These are phyloP conservation scores for Diversispora eburnea DNA, from an alignment of 192 early-diverging fungal genomes.

Conservation along the genomic window DNA sequence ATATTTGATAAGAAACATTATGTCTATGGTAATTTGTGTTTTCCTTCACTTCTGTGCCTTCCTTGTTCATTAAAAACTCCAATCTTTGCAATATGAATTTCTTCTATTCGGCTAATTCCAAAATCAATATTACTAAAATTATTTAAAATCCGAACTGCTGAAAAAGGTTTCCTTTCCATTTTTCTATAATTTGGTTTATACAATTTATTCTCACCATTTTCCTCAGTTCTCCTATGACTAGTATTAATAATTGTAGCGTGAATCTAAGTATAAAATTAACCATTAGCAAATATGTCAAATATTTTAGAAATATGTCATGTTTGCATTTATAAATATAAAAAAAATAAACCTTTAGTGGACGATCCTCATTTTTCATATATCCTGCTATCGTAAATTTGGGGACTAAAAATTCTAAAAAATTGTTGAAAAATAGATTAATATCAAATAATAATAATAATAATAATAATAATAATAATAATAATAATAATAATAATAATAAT, in stretches of 20 bases:
- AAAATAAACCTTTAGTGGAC: constrained; percentile 9
- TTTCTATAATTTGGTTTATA: neutral
- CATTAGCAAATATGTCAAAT: neutral
- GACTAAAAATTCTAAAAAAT: neutral
- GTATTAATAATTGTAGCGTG: constrained; percentile 19
- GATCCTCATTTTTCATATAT: neutral
- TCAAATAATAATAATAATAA: too few species aligned
- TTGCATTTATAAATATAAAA: neutral
- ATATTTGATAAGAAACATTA: too few species aligned
- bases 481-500: too few species aligned
- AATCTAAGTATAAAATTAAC: neutral
- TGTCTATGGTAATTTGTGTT: neutral
- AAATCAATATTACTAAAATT: neutral
- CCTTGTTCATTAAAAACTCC: neutral
- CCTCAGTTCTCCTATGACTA: neutral
- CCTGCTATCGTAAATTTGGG: neutral
- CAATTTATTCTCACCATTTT: neutral
- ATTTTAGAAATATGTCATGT: neutral
- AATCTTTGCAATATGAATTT: constrained; percentile 10
- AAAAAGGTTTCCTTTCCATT: neutral
- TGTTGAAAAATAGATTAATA: too few species aligned
- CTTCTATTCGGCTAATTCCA: neutral
- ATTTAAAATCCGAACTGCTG: neutral
- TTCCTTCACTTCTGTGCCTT: neutral
- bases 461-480: too few species aligned